Conservation (phyloP, 495 filamentous ascomycete genomes). For the Penicillium ochrochloron region DNA sequence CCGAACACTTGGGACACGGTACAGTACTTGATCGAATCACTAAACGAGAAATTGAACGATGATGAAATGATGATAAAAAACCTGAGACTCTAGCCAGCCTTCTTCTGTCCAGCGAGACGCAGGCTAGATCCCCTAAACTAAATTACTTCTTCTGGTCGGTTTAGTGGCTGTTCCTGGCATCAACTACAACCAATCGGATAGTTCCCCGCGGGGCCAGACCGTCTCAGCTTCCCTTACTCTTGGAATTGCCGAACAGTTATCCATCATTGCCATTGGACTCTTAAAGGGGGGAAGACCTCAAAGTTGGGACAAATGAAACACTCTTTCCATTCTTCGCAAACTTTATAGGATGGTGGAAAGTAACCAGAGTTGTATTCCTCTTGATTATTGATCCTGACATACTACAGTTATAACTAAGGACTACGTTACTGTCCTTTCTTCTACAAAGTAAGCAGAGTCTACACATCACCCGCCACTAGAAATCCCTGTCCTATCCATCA, state of each 20-base stretch:
- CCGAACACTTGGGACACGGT: background rate
- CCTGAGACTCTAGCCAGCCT: background rate
- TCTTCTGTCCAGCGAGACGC: background rate
- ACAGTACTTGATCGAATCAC: background rate
- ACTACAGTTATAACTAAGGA: too few species aligned
- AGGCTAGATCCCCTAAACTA: too few species aligned
- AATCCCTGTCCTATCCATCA: background rate
- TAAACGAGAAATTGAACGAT: slow-evolving; percentile 12
- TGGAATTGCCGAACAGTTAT: background rate
- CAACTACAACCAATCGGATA: slow-evolving; percentile 30
- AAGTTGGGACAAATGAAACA: background rate
- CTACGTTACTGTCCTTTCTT: too few species aligned
- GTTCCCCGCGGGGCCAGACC: slow-evolving; percentile 21
- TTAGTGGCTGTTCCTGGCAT: slow-evolving; percentile 24
- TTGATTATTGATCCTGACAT: too few species aligned
- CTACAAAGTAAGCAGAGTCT: background rate
- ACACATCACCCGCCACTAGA: background rate
- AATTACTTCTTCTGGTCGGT: background rate
- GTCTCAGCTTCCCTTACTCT: slow-evolving; percentile 28
- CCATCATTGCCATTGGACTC: background rate
- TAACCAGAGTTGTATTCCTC: background rate
- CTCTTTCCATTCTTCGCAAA: background rate
- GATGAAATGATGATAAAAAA: background rate
- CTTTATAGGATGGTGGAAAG: background rate
- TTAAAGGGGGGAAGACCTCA: background rate